Evolutionary conservation across 2,329 filamentous ascomycete species (phyloP), one percentile per base, ranked within the genome.

Genomic region (Alternaria sp.): DNA sequence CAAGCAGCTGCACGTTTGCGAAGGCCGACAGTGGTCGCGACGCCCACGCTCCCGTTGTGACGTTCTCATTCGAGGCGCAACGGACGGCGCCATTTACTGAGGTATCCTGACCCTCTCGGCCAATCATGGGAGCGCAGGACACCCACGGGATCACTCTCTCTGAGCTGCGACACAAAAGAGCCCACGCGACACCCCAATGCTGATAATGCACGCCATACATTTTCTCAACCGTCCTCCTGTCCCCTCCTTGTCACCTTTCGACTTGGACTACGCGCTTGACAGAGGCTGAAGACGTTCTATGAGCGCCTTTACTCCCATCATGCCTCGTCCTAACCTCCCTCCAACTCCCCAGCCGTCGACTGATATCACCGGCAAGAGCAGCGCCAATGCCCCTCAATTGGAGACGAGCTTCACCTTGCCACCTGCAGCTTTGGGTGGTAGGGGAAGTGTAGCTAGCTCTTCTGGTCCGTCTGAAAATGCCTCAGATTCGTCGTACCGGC

Each of bases 311-410:
- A 61, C 65, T 44, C 48, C 65, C 59, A 75, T 67, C 64, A 93
- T 93, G 91, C 87, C 90, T 76, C 88, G 85, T 59, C 83, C 86
- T 44, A 83, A 82, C 56, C 83, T 89, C 54, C 92, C 90, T 44
- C 91, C 89, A 43, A 96, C 92, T 49, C 93, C 92, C 41, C 89
- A 88, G 53, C 91, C 91, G 11, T 94, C 91, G 34, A 90, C 90
- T 51, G 92, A 95, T 74, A 91, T 95, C 75, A 86, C 87, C 57
- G 89, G 88, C 65, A 88, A 92, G 78, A 89, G 90, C 78, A 87
- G 88, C 62, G 82, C 83, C 51, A 85, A 86, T 61, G 83, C 89
- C 46, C 80, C 84, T 41, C 82, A 85, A 39, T 81, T 91, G 24
- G 91, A 93, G 70, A 82, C 88, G 63, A 84, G 88, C 52, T 93